Evolutionary conservation across 2,329 filamentous ascomycete genomes (phyloP).

Genomic region (Fusarium musae): DNA sequence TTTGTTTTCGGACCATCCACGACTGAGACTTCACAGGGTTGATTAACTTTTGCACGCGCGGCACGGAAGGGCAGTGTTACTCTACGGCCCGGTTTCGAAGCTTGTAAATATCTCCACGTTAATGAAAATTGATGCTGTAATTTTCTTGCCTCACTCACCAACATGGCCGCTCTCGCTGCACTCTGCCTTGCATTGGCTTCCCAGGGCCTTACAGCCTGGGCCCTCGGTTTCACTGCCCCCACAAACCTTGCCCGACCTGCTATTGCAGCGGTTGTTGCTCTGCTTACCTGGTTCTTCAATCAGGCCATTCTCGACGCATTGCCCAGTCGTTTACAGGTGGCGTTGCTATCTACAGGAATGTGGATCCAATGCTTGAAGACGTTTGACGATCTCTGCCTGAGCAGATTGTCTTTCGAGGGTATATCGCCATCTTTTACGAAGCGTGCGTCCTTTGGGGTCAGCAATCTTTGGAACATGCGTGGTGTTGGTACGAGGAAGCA

Average conservation of each 20-base stretch:
- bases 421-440: background rate
- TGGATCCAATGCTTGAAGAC: conserved; percentile 37
- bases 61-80: background rate
- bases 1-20: background rate
- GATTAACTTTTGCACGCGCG: background rate
- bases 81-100: background rate
- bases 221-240: conserved; percentile 12
- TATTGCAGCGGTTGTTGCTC: background rate
- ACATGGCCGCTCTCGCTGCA: conserved; percentile 6
- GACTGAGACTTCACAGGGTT: background rate
- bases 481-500: conserved; percentile 15
- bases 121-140: background rate
- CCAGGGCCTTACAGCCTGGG: conserved; percentile 12
- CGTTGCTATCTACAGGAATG: conserved; percentile 28
- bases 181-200: conserved; percentile 8
- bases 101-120: background rate
- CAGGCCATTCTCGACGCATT: conserved; percentile 8
- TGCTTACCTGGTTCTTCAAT: conserved; percentile 25
- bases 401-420: conserved; percentile 1
- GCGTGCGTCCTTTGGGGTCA: conserved; percentile 9
- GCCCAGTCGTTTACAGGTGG: conserved; percentile 26
- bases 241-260: background rate
- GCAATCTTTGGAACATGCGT: conserved; percentile 34
- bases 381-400: conserved; percentile 30
- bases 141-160: background rate